Evolutionary conservation across 2,329 filamentous ascomycete species (phyloP).

Genomic region (Aphanocladium album): DNA sequence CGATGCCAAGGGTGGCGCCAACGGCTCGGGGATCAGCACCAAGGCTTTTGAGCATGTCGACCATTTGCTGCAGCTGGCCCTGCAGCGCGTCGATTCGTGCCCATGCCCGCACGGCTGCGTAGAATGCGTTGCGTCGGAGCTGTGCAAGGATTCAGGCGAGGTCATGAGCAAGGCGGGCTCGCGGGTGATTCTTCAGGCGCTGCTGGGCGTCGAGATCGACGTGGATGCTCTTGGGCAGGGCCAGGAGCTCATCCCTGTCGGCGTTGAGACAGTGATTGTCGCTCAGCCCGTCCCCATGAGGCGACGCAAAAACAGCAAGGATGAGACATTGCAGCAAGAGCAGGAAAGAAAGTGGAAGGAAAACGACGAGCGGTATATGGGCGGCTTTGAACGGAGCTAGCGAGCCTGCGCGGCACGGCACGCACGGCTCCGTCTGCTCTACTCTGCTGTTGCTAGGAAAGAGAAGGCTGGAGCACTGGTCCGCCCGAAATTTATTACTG

Average conservation of each 20-base stretch:
- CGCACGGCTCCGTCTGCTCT: no score
- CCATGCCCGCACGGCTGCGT: conserved; percentile 75
- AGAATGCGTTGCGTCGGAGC: conserved; percentile 82
- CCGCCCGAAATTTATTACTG: background rate
- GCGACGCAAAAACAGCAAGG: conserved; percentile 9
- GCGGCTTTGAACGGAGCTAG: conserved; percentile 24
- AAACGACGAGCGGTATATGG: conserved; percentile 19
- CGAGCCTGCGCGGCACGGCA: background rate
- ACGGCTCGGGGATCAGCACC: conserved; percentile 78
- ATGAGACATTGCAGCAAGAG: conserved; percentile 11
- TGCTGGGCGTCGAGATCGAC: conserved; percentile 75
- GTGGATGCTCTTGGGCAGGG: conserved; percentile 83
- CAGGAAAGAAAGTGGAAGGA: conserved; percentile 19
- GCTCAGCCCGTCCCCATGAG: conserved; percentile 59
- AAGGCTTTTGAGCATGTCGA: conserved; percentile 95
- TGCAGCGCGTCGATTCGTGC: conserved; percentile 71
- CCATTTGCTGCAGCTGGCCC: conserved; percentile 67
- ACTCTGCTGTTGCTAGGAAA: background rate
- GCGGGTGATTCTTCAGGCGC: conserved; percentile 69
- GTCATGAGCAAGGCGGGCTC: conserved; percentile 93
- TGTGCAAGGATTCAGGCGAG: conserved; percentile 79
- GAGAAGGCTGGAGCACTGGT: background rate
- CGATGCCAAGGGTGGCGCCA: conserved; percentile 82
- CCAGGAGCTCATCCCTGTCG: conserved; percentile 64
- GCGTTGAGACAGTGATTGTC: conserved; percentile 76